Percentiles rank a stretch among this genome's conserved stretches.
Evolutionary conservation across 2,329 filamentous ascomycete genomes (phyloP).

Genomic region (Stemphylium beticola): DNA sequence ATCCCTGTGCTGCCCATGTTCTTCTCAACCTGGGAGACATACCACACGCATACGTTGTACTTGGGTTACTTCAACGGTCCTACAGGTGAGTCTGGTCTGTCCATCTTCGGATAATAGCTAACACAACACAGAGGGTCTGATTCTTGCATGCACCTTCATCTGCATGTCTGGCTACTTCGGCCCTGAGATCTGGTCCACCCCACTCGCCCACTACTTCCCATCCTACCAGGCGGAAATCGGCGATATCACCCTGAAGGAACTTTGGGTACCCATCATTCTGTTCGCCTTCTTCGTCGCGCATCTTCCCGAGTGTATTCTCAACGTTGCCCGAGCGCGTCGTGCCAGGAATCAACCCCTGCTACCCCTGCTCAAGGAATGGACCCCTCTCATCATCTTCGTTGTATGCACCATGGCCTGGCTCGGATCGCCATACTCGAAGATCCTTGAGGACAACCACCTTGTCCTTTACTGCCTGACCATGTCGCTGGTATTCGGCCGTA

Average conservation of each 20-base stretch:
- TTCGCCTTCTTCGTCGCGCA: conserved; percentile 63
- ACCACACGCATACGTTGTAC: conserved; percentile 96
- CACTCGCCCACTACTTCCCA: conserved; percentile 64
- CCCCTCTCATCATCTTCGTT: conserved; percentile 84
- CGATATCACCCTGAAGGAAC: conserved; percentile 79
- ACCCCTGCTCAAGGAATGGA: conserved; percentile 92
- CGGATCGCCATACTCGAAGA: conserved; percentile 82
- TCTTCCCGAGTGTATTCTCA: conserved; percentile 85
- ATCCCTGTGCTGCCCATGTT: conserved; percentile 97
- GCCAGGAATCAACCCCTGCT: conserved; percentile 74
- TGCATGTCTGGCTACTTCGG: conserved; percentile 85
- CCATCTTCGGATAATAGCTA: conserved; percentile 3
- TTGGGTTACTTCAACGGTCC: conserved; percentile 96
- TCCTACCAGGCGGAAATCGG: conserved; percentile 62
- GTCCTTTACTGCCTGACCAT: conserved; percentile 91
- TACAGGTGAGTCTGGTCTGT: conserved; percentile 58
- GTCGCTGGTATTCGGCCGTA: conserved; percentile 95
- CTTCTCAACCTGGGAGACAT: conserved; percentile 99
- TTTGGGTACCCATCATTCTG: conserved; percentile 74
- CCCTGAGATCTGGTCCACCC: conserved; percentile 82
- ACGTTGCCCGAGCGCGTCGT: conserved; percentile 79
- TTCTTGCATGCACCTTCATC: conserved; percentile 89
- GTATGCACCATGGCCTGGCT: conserved; percentile 80
- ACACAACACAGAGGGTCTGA: conserved; percentile 71
- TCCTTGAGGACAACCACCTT: conserved; percentile 84